A percentile compares a stretch with the other conserved stretches of the same genome.
Evolutionary conservation across 176 grass and related monocot genomes (phyloP).

Genomic region (Hordeum vulgare): MorexV3_pseudomolecules_assembly NC_058521.1:521013756-521014255

Average conservation of each 20-base stretch:
- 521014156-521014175: neutral
- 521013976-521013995: neutral
- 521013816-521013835: neutral
- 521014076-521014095: conserved; percentile 1
- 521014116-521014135: conserved; percentile 3
- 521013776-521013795: too few relatives aligned
- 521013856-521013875: neutral
- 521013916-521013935: neutral
- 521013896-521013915: neutral
- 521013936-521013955: neutral
- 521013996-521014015: neutral
- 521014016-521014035: neutral
- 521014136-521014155: neutral
- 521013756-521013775: too few relatives aligned
- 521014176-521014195: neutral
- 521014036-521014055: neutral
- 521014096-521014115: neutral
- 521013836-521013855: neutral
- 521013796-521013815: neutral
- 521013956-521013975: neutral
- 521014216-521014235: conserved; percentile 59
- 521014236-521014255: conserved; percentile 66
- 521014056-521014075: neutral
- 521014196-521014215: conserved; percentile 62
- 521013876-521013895: neutral